Base-by-base conservation (phyloP, 1,139 yeast genomes). In the Wickerhamomyces sp. region DNA sequence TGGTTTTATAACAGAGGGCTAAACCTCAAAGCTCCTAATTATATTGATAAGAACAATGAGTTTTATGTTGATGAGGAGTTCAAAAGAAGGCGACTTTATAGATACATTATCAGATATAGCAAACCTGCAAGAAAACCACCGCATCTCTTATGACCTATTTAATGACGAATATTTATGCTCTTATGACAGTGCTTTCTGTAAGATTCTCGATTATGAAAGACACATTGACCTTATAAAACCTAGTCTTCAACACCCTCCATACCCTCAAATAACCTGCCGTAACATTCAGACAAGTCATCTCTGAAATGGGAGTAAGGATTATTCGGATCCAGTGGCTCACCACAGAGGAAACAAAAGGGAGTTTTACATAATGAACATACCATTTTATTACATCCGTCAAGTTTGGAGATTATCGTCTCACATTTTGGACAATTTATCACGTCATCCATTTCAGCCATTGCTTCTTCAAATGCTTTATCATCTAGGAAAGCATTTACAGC, bases 311-410 rank as follows among this genome's bases (percentile, higher is more conserved):
- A 65, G 52, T 81, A 81, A 0, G 81, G 81, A 37, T 72, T 68
- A 6, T 52, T 57, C 2, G 58, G 55, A 20, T 58, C 58, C 37
- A 78, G 61, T 5, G 59, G 49, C 1, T 53, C 55, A 1, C 79
- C 81, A 59, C 89, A 81, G 15, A 77, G 46, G 45, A 72, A 77
- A 51, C 89, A 81, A 50, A 81, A 81, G 36, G 58, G 55, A 0
- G 72, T 64, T 8, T 54, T 51, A 48, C 88, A 81, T 6, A 69
- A 61, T 0, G 68, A 49, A 52, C 89, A 81, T 24, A 65, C 68
- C 82, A 81, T 79, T 52, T 78, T 79, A 53, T 81, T 80, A 55
- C 89, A 81, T 3, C 89, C 89, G 50, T 77, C 83, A 14, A 70
- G 60, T 47, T 77, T 70, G 45, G 79, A 80, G n/a, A 78, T 73